These are phyloP conservation scores for Saccharomyces hybrid DNA, from an alignment of 1,139 yeast species.

Conservation along the genomic window DNA sequence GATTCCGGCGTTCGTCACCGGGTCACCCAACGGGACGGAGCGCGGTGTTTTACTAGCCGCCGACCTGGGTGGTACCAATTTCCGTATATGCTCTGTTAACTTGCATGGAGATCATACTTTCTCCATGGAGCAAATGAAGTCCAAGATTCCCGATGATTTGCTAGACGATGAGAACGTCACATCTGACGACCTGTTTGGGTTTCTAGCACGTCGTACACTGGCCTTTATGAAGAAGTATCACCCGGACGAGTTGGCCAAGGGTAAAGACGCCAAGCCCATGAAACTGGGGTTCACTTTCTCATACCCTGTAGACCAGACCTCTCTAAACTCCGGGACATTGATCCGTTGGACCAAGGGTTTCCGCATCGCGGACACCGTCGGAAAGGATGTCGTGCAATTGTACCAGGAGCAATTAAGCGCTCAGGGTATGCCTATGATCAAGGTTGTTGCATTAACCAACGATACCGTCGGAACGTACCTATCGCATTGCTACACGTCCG, in stretches of 20 bases:
- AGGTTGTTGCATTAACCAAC: conserved; percentile 81
- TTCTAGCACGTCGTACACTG: conserved; percentile 61
- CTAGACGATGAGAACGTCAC: conserved; percentile 43
- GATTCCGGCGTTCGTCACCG: conserved; percentile 82
- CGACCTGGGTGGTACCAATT: conserved; percentile 83
- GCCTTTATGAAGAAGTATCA: conserved; percentile 61
- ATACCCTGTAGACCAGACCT: conserved; percentile 83
- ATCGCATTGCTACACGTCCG: conserved; percentile 74
- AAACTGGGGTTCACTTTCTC: conserved; percentile 88
- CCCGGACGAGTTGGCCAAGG: conserved; percentile 31
- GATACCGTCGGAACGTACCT: conserved; percentile 91
- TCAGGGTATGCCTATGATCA: conserved; percentile 42
- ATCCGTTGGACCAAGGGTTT: conserved; percentile 96
- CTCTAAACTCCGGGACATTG: conserved; percentile 65
- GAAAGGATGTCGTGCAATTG: conserved; percentile 65
- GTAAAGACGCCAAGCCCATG: conserved; percentile 33
- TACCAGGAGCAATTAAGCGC: conserved; percentile 62
- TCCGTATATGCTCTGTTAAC: conserved; percentile 78
- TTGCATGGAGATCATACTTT: conserved; percentile 77
- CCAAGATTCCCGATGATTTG: conserved; percentile 62
- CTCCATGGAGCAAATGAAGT: conserved; percentile 61
- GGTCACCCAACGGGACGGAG: conserved; percentile 75
- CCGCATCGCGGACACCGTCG: conserved; percentile 75
- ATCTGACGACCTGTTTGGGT: conserved; percentile 54
- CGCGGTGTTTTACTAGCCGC: conserved; percentile 72